These are phyloP conservation scores for Phanerochaete sordida DNA, from an alignment of 768 basidiomycete genomes.

Conservation along the genomic window DNA sequence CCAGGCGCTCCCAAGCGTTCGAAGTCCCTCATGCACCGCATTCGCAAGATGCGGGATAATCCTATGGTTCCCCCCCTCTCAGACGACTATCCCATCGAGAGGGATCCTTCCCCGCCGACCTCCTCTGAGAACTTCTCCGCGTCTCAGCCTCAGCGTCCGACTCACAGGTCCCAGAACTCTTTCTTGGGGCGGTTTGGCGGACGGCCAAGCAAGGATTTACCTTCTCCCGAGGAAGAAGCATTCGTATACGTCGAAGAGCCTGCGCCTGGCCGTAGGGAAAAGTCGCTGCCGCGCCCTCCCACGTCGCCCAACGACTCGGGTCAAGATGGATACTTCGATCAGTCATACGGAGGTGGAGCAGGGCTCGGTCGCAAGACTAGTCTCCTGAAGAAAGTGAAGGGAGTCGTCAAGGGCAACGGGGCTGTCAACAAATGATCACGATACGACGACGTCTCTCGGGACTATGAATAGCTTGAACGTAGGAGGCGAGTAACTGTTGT, in stretches of 20 bases:
- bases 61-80: slow-evolving; percentile 73
- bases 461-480: neutral
- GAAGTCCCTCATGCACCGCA: slow-evolving; percentile 84
- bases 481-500: neutral
- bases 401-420: slow-evolving; percentile 53
- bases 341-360: slow-evolving; percentile 27
- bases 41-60: slow-evolving; percentile 83
- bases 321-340: slow-evolving; percentile 50
- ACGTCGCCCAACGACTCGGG: slow-evolving; percentile 28
- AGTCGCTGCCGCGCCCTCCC: slow-evolving; percentile 50
- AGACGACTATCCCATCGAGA: slow-evolving; percentile 40
- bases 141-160: slow-evolving; percentile 40
- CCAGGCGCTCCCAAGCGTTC: slow-evolving; percentile 54
- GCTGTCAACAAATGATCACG: slow-evolving; percentile 30
- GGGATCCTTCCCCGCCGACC: slow-evolving; percentile 41
- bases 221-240: slow-evolving; percentile 41
- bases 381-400: slow-evolving; percentile 76
- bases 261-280: slow-evolving; percentile 38
- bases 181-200: slow-evolving; percentile 69
- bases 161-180: slow-evolving; percentile 70
- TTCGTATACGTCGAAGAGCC: slow-evolving; percentile 66
- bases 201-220: slow-evolving; percentile 28
- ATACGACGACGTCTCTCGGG: neutral
- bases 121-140: slow-evolving; percentile 28
- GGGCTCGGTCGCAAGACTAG: slow-evolving; percentile 71